A percentile compares a stretch with the other conserved stretches of the same genome.
These are phyloP conservation scores for Halophytophthora polymorphica DNA, from an alignment of 352 stramenopile genomes.

Conservation along the genomic window DNA sequence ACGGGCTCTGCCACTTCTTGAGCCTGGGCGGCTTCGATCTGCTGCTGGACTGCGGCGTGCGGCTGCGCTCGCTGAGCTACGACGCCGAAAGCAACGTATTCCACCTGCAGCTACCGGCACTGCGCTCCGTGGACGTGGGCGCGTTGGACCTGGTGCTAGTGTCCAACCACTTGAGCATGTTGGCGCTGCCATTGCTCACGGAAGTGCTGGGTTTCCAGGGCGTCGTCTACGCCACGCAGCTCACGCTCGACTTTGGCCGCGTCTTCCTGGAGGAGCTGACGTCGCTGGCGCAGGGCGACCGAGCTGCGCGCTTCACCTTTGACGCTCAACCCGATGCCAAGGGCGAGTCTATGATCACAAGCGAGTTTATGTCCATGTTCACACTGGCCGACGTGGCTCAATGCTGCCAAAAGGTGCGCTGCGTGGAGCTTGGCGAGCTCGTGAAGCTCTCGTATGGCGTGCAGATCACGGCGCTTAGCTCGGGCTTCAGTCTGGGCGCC, in stretches of 20 bases:
- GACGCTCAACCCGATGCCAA: conserved; percentile 18
- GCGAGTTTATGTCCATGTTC: conserved; percentile 27
- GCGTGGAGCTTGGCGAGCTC: conserved; percentile 63
- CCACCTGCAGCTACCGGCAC: conserved; percentile 29
- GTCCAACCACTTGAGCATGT: conserved; percentile 67
- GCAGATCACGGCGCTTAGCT: conserved; percentile 70
- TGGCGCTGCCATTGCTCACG: conserved; percentile 75
- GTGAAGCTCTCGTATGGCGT: conserved; percentile 62
- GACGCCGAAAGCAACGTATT: conserved; percentile 11
- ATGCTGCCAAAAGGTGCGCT: conserved; percentile 42
- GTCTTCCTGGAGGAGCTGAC: conserved; percentile 72
- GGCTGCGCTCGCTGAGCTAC: conserved; percentile 12
- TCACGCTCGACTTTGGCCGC: conserved; percentile 64
- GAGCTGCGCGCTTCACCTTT: conserved; percentile 22
- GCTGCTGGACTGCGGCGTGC: conserved; percentile 74
- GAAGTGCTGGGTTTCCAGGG: conserved; percentile 75
- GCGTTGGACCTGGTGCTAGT: conserved; percentile 72
- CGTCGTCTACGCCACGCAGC: conserved; percentile 64
- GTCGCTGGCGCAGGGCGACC: conserved; percentile 15
- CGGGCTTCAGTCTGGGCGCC: conserved; percentile 66
- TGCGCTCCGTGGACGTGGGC: conserved; percentile 49
- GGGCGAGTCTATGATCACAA: conserved; percentile 4
- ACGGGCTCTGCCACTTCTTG: conserved; percentile 77
- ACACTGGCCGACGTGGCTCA: conserved; percentile 44
- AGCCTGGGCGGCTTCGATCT: conserved; percentile 77